Conservation (phyloP, 148 eudicot genomes). For the Spergularia marina region DNA sequence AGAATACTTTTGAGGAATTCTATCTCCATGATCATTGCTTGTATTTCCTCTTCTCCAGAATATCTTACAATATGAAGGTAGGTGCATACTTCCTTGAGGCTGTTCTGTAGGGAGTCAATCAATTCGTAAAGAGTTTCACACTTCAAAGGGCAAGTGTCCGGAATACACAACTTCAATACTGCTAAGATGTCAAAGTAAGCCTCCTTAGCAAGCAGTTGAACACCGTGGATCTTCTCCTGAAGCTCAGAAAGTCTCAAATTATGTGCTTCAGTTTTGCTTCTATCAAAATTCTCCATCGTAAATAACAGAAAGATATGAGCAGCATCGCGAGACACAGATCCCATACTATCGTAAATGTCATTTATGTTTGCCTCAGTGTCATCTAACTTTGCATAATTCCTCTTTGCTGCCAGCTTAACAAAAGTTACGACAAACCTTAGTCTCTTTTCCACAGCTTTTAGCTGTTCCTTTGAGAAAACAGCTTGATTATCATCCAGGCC, state of each 20-base stretch:
- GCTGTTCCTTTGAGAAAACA: too few relatives aligned
- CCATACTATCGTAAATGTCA: not conserved
- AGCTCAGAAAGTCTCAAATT: not conserved
- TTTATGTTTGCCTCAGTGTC: not conserved
- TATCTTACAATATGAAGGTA: not conserved
- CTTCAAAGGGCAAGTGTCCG: not conserved
- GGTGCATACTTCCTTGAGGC: not conserved
- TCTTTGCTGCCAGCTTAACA: not conserved
- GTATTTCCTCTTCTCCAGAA: not conserved
- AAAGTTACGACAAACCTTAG: not conserved
- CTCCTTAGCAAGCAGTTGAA: not conserved
- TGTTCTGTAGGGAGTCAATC: not conserved
- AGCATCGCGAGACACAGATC: not conserved
- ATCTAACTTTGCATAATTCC: not conserved
- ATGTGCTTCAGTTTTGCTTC: not conserved
- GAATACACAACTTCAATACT: not conserved
- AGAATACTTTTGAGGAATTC: not conserved
- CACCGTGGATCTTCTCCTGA: not conserved
- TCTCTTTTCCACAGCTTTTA: not conserved
- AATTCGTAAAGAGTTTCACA: not conserved
- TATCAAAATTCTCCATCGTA: not conserved
- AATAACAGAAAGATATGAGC: not conserved
- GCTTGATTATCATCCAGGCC: not conserved
- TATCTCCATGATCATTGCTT: not conserved
- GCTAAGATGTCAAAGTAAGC: not conserved